Conservation (phyloP, 306 rosid species). For the Pyrus pyrifolia region DNA sequence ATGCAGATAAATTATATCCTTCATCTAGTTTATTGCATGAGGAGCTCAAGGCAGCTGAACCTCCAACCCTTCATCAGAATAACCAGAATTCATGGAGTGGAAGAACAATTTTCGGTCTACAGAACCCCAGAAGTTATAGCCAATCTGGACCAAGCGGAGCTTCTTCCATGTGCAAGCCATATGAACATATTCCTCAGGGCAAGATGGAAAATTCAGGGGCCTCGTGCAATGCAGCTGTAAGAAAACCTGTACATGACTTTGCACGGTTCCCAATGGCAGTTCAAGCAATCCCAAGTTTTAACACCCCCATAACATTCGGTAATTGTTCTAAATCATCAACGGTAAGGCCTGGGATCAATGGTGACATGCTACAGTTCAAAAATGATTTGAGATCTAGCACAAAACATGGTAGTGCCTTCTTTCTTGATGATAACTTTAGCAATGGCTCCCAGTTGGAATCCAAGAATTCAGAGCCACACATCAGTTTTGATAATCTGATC, state of each 20-base stretch:
- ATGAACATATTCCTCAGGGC: constrained; percentile 16
- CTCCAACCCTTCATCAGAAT: constrained; percentile 20
- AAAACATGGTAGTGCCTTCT: constrained; percentile 11
- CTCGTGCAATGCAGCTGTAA: constrained; percentile 10
- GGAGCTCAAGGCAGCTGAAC: constrained; percentile 26
- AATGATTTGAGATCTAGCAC: constrained; percentile 13
- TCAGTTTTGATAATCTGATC: constrained; percentile 17
- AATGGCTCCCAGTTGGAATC: constrained; percentile 6
- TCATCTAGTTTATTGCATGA: constrained; percentile 3
- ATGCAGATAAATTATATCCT: constrained; percentile 5
- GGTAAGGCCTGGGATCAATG: constrained; percentile 14
- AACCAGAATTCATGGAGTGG: constrained; percentile 18
- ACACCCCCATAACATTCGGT: constrained; percentile 15
- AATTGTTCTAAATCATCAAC: constrained; percentile 16
- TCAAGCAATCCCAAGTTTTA: constrained; percentile 32
- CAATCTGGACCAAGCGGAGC: constrained; percentile 26
- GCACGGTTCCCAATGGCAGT: neutral
- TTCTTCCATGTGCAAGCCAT: constrained; percentile 12
- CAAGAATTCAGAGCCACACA: constrained; percentile 15
- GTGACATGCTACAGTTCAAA: constrained; percentile 1
- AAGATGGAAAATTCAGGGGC: constrained; percentile 21
- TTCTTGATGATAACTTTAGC: constrained; percentile 18
- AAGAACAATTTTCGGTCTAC: constrained; percentile 12
- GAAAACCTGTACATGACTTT: neutral
- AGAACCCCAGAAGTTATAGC: constrained; percentile 16